Percentiles rank a stretch among this genome's conserved stretches.
Conservation (phyloP, 2,329 filamentous ascomycete genomes). For the Aureobasidium sp. region DNA sequence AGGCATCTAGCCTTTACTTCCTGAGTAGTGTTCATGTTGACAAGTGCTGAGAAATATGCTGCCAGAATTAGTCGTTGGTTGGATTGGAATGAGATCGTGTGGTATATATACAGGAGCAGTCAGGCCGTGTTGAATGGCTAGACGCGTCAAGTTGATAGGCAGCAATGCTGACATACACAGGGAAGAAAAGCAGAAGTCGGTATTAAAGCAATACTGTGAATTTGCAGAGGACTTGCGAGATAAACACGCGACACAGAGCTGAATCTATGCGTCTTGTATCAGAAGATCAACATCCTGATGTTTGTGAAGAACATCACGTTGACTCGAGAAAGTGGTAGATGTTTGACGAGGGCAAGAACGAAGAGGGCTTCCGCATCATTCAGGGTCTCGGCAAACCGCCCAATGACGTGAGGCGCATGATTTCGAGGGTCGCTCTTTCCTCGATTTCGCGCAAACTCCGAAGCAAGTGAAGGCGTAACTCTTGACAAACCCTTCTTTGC, state of each 20-base stretch:
- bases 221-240: too few relatives aligned
- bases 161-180: neutral
- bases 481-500: neutral
- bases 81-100: neutral
- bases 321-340: neutral
- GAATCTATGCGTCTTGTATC: too few relatives aligned
- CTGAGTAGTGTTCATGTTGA: neutral
- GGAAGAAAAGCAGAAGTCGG: neutral
- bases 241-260: too few relatives aligned
- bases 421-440: neutral
- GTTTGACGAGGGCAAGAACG: neutral
- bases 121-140: neutral
- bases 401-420: neutral
- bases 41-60: neutral
- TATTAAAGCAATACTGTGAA: too few relatives aligned
- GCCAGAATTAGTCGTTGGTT: neutral
- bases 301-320: neutral
- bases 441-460: conserved; percentile 2
- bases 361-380: neutral
- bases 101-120: neutral
- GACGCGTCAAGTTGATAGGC: neutral
- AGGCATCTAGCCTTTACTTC: neutral
- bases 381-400: neutral
- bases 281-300: too few relatives aligned
- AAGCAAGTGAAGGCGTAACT: neutral